A percentile compares a stretch with the other conserved stretches of the same genome.
These are phyloP conservation scores for Primulina huaijiensis DNA, from an alignment of 257 asterid species.

Conservation along the genomic window DNA sequence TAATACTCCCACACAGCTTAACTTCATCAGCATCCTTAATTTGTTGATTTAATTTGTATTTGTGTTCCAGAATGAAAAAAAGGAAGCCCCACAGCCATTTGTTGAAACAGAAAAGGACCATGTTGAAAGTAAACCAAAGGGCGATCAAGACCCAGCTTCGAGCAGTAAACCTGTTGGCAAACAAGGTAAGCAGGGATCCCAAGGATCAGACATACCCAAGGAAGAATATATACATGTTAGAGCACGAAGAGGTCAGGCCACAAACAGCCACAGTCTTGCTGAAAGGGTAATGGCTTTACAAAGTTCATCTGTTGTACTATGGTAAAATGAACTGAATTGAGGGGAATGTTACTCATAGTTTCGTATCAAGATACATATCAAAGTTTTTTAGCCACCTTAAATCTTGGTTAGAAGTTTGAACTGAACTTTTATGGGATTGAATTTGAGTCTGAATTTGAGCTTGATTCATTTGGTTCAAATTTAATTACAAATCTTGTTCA, in stretches of 20 bases:
- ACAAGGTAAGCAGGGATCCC: constrained; percentile 61
- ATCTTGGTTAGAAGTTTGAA: not conserved
- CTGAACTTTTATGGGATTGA: not conserved
- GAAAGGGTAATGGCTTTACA: constrained; percentile 60
- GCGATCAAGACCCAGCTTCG: constrained; percentile 40
- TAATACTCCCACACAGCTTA: not conserved
- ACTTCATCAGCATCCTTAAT: not conserved
- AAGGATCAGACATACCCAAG: constrained; percentile 71
- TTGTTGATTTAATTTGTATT: constrained; percentile 22
- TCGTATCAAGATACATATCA: not conserved
- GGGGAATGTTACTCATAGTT: not conserved
- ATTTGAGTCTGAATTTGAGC: not conserved
- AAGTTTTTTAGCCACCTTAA: not conserved
- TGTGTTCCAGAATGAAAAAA: constrained; percentile 44
- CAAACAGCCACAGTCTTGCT: constrained; percentile 98
- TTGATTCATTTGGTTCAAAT: not conserved
- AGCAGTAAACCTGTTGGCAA: constrained; percentile 54
- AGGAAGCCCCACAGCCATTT: constrained; percentile 36
- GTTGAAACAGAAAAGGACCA: constrained; percentile 38
- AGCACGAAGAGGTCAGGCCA: constrained; percentile 94
- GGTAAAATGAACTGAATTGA: not conserved
- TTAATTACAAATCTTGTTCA: not conserved
- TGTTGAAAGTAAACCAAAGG: constrained; percentile 44
- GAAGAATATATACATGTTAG: constrained; percentile 83
- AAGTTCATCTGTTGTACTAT: not conserved